Conservation (phyloP, 1,284 basidiomycete genomes). For the Calocybe gambosa region DNA sequence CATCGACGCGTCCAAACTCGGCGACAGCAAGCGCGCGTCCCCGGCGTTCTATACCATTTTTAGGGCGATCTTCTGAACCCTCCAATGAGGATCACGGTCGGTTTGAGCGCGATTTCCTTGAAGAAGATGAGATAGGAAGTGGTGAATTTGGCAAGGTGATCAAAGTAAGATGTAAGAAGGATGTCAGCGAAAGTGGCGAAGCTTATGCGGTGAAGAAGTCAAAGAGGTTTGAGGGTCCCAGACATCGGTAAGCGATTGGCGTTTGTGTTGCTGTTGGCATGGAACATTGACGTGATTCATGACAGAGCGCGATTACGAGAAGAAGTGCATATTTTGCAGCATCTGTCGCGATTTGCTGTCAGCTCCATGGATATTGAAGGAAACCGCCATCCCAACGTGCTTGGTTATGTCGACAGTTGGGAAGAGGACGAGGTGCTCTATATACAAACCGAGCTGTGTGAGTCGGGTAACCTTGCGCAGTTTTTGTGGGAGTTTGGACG, state of each 20-base stretch:
- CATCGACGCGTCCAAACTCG: conserved; percentile 17
- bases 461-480: conserved; percentile 84
- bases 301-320: conserved; percentile 82
- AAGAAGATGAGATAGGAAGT: conserved; percentile 79
- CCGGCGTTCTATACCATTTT: conserved; percentile 17
- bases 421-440: conserved; percentile 89
- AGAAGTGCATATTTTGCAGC: conserved; percentile 90
- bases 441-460: conserved; percentile 95
- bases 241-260: conserved; percentile 69
- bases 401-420: conserved; percentile 95
- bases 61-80: conserved; percentile 27
- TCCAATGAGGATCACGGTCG: conserved; percentile 46
- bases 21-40: conserved; percentile 14
- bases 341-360: conserved; percentile 52
- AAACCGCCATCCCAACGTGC: conserved; percentile 67
- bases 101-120: conserved; percentile 76
- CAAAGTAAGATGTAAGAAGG: conserved; percentile 75
- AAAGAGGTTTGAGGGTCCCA: conserved; percentile 86
- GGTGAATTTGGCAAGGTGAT: conserved; percentile 95
- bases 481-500: conserved; percentile 94
- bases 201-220: conserved; percentile 93
- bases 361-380: conserved; percentile 21
- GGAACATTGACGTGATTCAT: not conserved
- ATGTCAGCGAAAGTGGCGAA: conserved; percentile 31
- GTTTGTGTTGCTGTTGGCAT: conserved; percentile 15